phyloP scores from a whole-genome alignment of 2,329 filamentous ascomycete species.

The Rutstroemia sp. region DNA sequence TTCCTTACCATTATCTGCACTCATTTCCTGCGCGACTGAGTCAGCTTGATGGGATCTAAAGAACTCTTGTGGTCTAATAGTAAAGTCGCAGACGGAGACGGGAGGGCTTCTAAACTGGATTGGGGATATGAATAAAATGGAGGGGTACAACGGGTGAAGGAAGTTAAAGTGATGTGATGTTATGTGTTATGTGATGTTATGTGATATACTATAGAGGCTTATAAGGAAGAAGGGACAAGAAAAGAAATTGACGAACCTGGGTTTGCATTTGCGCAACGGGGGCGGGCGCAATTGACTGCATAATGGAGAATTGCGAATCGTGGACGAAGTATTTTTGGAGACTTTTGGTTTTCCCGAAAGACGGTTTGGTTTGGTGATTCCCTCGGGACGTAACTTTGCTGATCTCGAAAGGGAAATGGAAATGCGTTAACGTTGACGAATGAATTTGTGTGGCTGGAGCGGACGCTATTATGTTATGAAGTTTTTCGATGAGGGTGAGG shows the following conservation, averaged over 20 bases:
- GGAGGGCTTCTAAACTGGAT: background rate
- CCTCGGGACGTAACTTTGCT: no score
- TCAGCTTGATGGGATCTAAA: conserved; percentile 17
- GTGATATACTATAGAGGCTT: background rate
- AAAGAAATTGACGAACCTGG: conserved; percentile 20
- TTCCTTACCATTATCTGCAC: conserved; percentile 24
- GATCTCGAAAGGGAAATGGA: background rate
- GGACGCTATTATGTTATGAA: no score
- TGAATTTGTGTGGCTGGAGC: background rate
- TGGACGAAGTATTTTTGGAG: background rate
- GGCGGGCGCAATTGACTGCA: conserved; percentile 29
- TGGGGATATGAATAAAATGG: conserved; percentile 5
- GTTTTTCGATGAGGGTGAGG: no score
- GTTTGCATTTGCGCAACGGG: conserved; percentile 25
- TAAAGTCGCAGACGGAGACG: background rate
- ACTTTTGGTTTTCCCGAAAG: background rate
- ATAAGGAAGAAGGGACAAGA: conserved; percentile 3
- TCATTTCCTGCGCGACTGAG: conserved; percentile 26
- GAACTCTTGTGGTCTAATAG: background rate
- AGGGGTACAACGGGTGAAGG: conserved; percentile 5
- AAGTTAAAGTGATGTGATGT: background rate
- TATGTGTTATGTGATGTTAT: background rate
- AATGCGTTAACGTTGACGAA: background rate
- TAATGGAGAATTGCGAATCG: conserved; percentile 4
- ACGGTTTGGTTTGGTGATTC: background rate